Evolutionary conservation across 148 eudicot species (phyloP).

Genomic region (Nepenthes gracilis): DNA sequence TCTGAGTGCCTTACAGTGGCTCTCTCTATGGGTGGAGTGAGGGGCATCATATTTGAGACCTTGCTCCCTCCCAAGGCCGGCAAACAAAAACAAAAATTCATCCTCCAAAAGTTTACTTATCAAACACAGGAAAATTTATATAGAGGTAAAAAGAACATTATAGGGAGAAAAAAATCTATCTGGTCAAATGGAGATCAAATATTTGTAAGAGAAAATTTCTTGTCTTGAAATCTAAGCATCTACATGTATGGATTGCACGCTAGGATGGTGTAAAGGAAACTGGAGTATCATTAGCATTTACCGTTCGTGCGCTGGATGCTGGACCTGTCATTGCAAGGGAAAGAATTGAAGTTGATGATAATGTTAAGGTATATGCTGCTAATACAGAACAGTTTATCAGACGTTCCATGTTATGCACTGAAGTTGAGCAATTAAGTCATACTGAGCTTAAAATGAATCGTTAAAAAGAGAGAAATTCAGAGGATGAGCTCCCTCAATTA

Average conservation of each 20-base stretch:
- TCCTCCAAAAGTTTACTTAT: too few species aligned
- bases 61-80: too few species aligned
- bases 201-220: conserved; percentile 3
- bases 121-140: too few species aligned
- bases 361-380: conserved; percentile 53
- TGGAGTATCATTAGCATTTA: conserved; percentile 87
- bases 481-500: neutral
- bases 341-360: conserved; percentile 50
- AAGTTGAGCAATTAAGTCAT: neutral
- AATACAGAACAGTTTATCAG: neutral
- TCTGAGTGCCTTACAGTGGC: too few species aligned
- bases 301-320: conserved; percentile 84
- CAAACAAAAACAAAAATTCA: too few species aligned
- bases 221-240: neutral
- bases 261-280: conserved; percentile 96
- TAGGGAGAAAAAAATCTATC: too few species aligned
- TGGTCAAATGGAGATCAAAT: neutral
- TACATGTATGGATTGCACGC: conserved; percentile 4
- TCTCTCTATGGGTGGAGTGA: too few species aligned
- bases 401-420: neutral
- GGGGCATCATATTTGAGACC: too few species aligned
- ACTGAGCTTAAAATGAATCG: too few species aligned
- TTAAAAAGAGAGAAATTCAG: neutral
- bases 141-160: too few species aligned
- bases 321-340: conserved; percentile 79